Evolutionary conservation across 805 yeast genomes (phyloP), one percentile per base, ranked within the genome.

Genomic region (Scheffersomyces ergatensis): DNA sequence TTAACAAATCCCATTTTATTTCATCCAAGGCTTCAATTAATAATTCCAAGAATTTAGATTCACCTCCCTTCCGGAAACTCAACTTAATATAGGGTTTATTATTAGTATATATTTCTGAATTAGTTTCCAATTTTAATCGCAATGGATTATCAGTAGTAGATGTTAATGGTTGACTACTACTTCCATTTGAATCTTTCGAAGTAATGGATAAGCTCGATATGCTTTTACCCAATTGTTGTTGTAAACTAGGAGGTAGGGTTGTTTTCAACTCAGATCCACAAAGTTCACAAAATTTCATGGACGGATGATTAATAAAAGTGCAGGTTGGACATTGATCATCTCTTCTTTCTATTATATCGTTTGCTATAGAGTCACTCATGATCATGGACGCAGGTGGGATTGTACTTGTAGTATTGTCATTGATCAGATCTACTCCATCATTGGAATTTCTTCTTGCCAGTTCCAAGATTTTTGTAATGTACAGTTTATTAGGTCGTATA

Each of bases 291-390:
- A 70, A 72, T 27, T 71, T 62, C 70, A 92, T 68, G 2, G 86
- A 78, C 0, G 89, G 85, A 58, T 90, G 96, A 57, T 92, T 93
- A 11, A 79, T 64, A 53, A 89, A 92, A 0, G 98, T 87, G 50
- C 95, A 87, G 36, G 59, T 63, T 0, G 75, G 72, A 44, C 83
- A 78, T 45, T 65, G 71, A 26, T 68, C 69, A 2, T 63, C 66
- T 25, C 65, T 36, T 34, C 23, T 19, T n/a, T 9, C 27, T 21
- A 21, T 21, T 21, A 29, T n/a, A 5, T 26, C 14, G 13, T 26
- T 8, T 5, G 12, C 14, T 5, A 26, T 6, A 26, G 29, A 26
- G 13, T 26, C 29, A 5, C 14, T 13, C 8, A 26, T 26, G 5
- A 26, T 26, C 29, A 26, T 26, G 7, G 29, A 8, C 5, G 29